Evolutionary conservation across 2,329 filamentous ascomycete genomes (phyloP).

Genomic region (Epichloe bromicola): DNA sequence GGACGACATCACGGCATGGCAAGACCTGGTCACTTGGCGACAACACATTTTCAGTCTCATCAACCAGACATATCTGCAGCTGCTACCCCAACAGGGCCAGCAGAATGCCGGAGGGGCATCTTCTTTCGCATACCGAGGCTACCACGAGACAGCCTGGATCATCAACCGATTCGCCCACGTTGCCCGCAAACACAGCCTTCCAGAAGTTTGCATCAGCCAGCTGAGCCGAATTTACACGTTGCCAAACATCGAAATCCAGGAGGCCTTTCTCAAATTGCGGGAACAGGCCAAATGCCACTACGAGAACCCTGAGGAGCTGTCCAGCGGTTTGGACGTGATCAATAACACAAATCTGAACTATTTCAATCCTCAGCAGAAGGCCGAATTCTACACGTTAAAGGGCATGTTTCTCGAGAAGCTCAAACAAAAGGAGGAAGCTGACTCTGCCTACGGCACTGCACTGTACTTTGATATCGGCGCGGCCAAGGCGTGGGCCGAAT

Average conservation of each 20-base stretch:
- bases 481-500: slow-evolving; percentile 97
- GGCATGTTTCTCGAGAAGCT: slow-evolving; percentile 98
- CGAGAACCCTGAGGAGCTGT: slow-evolving; percentile 85
- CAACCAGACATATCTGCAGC: slow-evolving; percentile 79
- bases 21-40: slow-evolving; percentile 97
- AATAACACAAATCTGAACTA: slow-evolving; percentile 99
- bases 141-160: slow-evolving; percentile 98
- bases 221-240: slow-evolving; percentile 96
- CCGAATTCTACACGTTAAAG: slow-evolving; percentile 97
- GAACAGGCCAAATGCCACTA: slow-evolving; percentile 99
- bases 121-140: slow-evolving; percentile 82
- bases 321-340: slow-evolving; percentile 89
- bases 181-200: slow-evolving; percentile 88
- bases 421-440: slow-evolving; percentile 78
- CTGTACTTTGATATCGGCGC: slow-evolving; percentile 92
- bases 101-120: slow-evolving; percentile 80
- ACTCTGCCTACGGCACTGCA: slow-evolving; percentile 87
- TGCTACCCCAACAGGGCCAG: slow-evolving; percentile 62
- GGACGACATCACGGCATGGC: slow-evolving; percentile 99
- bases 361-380: slow-evolving; percentile 91
- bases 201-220: slow-evolving; percentile 94
- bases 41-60: slow-evolving; percentile 98
- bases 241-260: slow-evolving; percentile 98
- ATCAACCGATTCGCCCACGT: slow-evolving; percentile 98
- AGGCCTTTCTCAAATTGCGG: slow-evolving; percentile 94